Evolutionary conservation across 2,329 filamentous ascomycete species (phyloP), one percentile per base, ranked within the genome.

Genomic region (Curvularia eragrostidis): DNA sequence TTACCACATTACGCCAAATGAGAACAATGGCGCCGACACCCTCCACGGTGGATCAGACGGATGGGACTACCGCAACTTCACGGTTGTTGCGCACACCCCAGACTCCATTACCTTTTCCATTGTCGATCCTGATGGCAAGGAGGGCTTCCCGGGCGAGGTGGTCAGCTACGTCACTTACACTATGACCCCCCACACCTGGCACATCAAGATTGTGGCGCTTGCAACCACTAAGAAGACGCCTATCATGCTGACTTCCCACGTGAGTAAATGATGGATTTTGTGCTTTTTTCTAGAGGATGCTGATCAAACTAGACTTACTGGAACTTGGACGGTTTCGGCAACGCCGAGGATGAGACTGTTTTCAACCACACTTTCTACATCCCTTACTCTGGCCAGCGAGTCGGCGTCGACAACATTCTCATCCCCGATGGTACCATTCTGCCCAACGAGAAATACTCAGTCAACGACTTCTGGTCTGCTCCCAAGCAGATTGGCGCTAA

Each of bases 401-500:
- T 92, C 18, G 89, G 75, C 23, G 85, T 87, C 9, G 90, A 93
- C 65, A 76, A 75, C 48, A 81, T 81, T 48, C 71, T 79, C 42
- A 81, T 83, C 49, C 80, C 81, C 4, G 77, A 78, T 51, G 81
- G 81, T 47, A 76, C 90, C 54, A 89, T 97, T 63, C 75, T 89
- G n/a, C 80, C 87, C 54, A 91, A 91, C 77, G 75, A 83, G 66
- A 78, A 82, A 52, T 85, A 87, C 38, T 88, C 87, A 0, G 87
- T 91, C 62, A 91, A 93, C 67, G 89, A 93, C 76, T 91, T 93
- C 80, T 97, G 93, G 89, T 91, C 87, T 48, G 77, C 83, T 24
- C 89, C 91, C 9, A 96, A 96, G 81, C 84, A 91, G 67, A 81
- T 97, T 48, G 92, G 93, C 26, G 81, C 87, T 34, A 88, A 91